Percentiles rank a stretch among this genome's conserved stretches.
These are phyloP conservation scores for Cladophialophora chaetospira DNA, from an alignment of 2,329 filamentous ascomycete genomes.

Conservation along the genomic window DNA sequence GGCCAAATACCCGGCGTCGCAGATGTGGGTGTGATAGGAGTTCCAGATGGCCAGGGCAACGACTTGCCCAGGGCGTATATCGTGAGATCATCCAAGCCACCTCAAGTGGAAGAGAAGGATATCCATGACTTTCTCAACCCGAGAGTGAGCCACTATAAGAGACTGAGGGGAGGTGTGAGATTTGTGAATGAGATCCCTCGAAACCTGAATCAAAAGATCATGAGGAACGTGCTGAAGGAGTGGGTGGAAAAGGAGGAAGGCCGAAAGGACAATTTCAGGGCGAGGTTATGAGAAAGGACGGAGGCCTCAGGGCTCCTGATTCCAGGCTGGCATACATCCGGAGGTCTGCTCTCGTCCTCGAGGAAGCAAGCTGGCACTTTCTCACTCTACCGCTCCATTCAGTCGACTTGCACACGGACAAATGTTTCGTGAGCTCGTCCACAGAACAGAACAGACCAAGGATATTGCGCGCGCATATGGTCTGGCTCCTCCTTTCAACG, in stretches of 20 bases:
- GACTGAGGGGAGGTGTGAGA: constrained; percentile 49
- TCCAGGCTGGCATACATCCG: too few relatives aligned
- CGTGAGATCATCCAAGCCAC: constrained; percentile 37
- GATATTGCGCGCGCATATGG: too few relatives aligned
- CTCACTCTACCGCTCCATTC: too few relatives aligned
- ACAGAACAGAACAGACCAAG: too few relatives aligned
- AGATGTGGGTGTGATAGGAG: constrained; percentile 51
- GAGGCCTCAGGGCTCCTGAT: too few relatives aligned
- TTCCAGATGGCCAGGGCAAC: constrained; percentile 35
- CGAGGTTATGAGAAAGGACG: constrained; percentile 17
- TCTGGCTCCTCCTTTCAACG: too few relatives aligned
- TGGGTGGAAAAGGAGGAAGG: constrained; percentile 19
- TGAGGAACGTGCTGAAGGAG: constrained; percentile 35
- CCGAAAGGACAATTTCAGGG: background rate
- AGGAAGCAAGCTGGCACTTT: too few relatives aligned
- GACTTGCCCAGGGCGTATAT: constrained; percentile 51
- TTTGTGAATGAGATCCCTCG: constrained; percentile 54
- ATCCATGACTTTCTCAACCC: constrained; percentile 34
- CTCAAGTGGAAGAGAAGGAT: constrained; percentile 41
- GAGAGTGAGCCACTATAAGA: constrained; percentile 51
- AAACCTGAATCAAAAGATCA: constrained; percentile 54
- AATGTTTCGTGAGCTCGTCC: too few relatives aligned
- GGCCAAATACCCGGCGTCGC: constrained; percentile 43
- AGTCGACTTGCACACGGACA: too few relatives aligned
- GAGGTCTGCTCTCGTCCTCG: too few relatives aligned